Percentiles rank a stretch among this genome's conserved stretches.
Evolutionary conservation across 306 rosid species (phyloP).

Genomic region (Citrullus colocynthis): DNA sequence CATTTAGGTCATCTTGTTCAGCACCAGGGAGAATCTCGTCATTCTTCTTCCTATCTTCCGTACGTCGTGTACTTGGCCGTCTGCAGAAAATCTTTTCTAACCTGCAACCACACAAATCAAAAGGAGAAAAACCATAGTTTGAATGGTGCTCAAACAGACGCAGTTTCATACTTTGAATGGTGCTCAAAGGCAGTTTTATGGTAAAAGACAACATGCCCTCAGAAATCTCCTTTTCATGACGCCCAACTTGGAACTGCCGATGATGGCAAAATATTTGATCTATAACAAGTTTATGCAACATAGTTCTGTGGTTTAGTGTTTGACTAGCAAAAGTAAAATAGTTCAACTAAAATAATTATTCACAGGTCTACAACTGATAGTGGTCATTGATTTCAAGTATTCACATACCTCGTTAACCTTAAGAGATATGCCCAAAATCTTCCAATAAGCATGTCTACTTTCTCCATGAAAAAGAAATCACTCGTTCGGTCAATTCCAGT

Average conservation of each 20-base stretch:
- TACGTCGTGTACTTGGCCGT: slow-evolving; percentile 23
- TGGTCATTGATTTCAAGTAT: neutral
- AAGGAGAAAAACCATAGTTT: neutral
- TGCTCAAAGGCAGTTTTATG: neutral
- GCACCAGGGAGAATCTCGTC: slow-evolving; percentile 30
- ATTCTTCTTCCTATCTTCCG: slow-evolving; percentile 36
- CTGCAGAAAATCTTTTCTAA: slow-evolving; percentile 44
- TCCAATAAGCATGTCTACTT: slow-evolving; percentile 77
- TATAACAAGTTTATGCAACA: neutral
- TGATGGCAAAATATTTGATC: neutral
- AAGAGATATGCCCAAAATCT: slow-evolving; percentile 66
- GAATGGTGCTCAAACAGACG: neutral
- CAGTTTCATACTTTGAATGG: neutral
- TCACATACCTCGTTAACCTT: slow-evolving; percentile 41
- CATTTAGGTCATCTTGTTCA: slow-evolving; percentile 33
- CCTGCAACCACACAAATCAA: slow-evolving; percentile 35
- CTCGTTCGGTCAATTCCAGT: slow-evolving; percentile 73
- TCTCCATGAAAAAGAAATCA: slow-evolving; percentile 84
- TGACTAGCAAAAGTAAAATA: neutral
- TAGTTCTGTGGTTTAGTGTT: neutral
- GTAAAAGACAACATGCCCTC: neutral
- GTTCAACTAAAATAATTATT: neutral
- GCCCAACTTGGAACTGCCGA: neutral
- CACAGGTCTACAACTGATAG: neutral
- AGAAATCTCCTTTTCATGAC: neutral